A percentile compares a stretch with the other conserved stretches of the same genome.
These are phyloP conservation scores for Excoecaria agallocha DNA, from an alignment of 345 rosid genomes.

Conservation along the genomic window DNA sequence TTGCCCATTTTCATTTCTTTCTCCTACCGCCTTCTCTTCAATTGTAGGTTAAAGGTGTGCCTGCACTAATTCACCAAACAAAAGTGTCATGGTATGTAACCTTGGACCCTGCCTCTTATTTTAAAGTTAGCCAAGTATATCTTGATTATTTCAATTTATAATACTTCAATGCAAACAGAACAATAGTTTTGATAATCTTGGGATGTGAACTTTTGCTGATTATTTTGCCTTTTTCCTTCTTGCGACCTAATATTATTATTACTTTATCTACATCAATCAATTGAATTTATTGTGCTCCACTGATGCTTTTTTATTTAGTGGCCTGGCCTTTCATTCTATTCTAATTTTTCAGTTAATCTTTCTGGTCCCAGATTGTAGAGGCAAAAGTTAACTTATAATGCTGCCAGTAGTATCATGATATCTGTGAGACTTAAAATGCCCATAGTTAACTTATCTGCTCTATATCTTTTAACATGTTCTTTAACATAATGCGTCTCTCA, in stretches of 20 bases:
- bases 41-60: too few relatives aligned
- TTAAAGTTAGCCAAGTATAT: too few relatives aligned
- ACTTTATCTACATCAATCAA: slow-evolving; percentile 4
- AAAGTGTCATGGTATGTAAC: too few relatives aligned
- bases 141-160: too few relatives aligned
- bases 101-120: too few relatives aligned
- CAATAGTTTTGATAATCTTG: slow-evolving; percentile 7
- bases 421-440: too few relatives aligned
- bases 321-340: slow-evolving; percentile 2
- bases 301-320: slow-evolving; percentile 7
- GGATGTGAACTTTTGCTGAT: not conserved
- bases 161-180: not conserved
- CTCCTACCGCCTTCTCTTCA: slow-evolving; percentile 63
- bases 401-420: too few relatives aligned
- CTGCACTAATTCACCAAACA: too few relatives aligned
- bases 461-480: too few relatives aligned
- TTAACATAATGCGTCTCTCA: too few relatives aligned
- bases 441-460: too few relatives aligned
- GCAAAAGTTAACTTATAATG: slow-evolving; percentile 95
- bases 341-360: slow-evolving; percentile 9
- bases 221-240: not conserved
- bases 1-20: too few relatives aligned
- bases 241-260: not conserved
- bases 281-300: not conserved
- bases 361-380: slow-evolving; percentile 65